Evolutionary conservation across 768 basidiomycete genomes (phyloP), one percentile per base, ranked within the genome.

Genomic region (Brasilioporus rufonigricans): DNA sequence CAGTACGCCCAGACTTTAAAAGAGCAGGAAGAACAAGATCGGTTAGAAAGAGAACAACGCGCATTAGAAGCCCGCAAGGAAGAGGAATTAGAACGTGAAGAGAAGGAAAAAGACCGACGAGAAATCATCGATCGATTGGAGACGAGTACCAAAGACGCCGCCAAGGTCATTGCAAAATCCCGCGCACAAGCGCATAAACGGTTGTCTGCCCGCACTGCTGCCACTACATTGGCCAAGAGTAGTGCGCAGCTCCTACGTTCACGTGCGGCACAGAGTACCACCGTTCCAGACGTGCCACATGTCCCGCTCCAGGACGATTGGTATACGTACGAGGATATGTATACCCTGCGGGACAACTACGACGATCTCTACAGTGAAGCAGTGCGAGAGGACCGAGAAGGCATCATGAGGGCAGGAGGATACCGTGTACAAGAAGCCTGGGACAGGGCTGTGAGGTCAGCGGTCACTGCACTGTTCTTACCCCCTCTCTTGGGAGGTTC

Each of bases 51-150:
- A 41, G 87, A 91, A 67, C 71, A 79, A 21, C 83, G 87, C 24
- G 87, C 88, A 1, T 74, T 79, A 29, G 84, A 88, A 62, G 73
- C 84, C 21, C 80, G 83, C 14, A 77, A 81, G 9, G 79, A 84
- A 57, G 87, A 89, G 61, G 89, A 90, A 60, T 80, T 88, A 51
- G 89, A 91, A 70, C 81, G 89, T 26, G 80, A 85, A 61, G 89
- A 87, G 63, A 81, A 82, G 56, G 88, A 90, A 68, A 83, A 85
- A 50, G 85, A 82, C 44, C 78, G 78, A 57, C 78, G 82, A 45
- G 86, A 85, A 60, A 84, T 94, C 61, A 90, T 94, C 61, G 86
- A 92, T 74, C 82, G 83, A 52, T 77, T 94, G 48, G 91, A 92
- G 68, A 84, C 86, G 13, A 89, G 87, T 59, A 82, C 83, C 62